Percentiles rank a stretch among this genome's conserved stretches.
Evolutionary conservation across 495 filamentous ascomycete genomes (phyloP).

Genomic region (Staphylotrichum longicolle): DNA sequence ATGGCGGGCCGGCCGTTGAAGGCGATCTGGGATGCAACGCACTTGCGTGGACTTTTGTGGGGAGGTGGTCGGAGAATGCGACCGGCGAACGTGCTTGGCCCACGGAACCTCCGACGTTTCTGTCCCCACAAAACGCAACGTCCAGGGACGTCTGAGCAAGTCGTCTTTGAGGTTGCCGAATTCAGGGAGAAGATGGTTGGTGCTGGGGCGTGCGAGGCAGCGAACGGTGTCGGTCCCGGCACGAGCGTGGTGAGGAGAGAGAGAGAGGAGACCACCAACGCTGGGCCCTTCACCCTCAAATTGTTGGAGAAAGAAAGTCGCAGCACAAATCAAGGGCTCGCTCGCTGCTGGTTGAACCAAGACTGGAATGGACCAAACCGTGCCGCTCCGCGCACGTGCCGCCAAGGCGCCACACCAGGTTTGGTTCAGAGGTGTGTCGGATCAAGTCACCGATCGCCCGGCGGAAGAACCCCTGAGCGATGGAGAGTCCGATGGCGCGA

Average conservation of each 20-base stretch:
- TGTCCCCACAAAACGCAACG: too few species aligned
- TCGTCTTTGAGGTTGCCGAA: background rate
- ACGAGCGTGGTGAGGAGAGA: too few species aligned
- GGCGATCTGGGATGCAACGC: conserved; percentile 13
- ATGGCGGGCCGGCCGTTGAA: conserved; percentile 13
- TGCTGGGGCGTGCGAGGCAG: too few species aligned
- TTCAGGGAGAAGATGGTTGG: too few species aligned
- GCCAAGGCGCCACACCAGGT: conserved; percentile 4
- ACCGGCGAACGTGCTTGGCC: background rate
- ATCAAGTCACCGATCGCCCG: conserved; percentile 14
- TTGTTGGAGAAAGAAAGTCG: too few species aligned
- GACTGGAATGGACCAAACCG: background rate
- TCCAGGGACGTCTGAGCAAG: too few species aligned
- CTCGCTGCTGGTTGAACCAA: too few species aligned
- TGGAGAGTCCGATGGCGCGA: background rate
- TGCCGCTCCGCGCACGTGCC: conserved; percentile 11
- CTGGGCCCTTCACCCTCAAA: too few species aligned
- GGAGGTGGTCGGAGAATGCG: conserved; percentile 6
- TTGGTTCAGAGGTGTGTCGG: conserved; percentile 4
- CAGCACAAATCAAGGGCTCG: too few species aligned
- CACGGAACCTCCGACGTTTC: background rate
- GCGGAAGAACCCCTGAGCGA: background rate
- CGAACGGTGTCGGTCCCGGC: too few species aligned
- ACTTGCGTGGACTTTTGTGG: conserved; percentile 3
- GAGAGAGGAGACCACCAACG: too few species aligned